Percentiles rank a stretch among this genome's conserved stretches.
These are phyloP conservation scores for Microstroma glucosiphilum DNA, from an alignment of 1,284 basidiomycete species.

Conservation along the genomic window DNA sequence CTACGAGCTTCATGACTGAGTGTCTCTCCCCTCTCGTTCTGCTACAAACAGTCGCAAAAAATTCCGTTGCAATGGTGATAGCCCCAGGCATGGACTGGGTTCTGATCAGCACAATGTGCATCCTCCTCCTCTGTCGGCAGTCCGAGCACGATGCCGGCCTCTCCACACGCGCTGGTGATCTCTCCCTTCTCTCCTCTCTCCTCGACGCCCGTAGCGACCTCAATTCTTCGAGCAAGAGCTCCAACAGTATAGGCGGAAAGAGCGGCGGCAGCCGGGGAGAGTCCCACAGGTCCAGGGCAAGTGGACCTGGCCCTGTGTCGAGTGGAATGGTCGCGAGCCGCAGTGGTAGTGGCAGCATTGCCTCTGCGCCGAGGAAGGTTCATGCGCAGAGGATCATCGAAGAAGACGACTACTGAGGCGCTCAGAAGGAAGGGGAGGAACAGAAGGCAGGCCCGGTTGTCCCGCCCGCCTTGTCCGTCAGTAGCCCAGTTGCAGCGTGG, in stretches of 20 bases:
- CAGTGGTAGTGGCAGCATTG: too few relatives aligned
- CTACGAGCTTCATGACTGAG: too few relatives aligned
- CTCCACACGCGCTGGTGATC: not conserved
- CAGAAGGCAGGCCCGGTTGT: too few relatives aligned
- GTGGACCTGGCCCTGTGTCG: too few relatives aligned
- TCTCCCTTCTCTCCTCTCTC: not conserved
- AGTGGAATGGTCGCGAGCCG: too few relatives aligned
- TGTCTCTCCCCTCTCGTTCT: not conserved
- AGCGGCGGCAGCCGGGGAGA: not conserved
- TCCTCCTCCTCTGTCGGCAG: not conserved
- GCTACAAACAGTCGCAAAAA: not conserved
- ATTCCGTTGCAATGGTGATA: not conserved
- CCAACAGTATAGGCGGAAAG: not conserved
- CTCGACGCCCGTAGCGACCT: not conserved
- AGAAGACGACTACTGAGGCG: too few relatives aligned
- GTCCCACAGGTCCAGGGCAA: too few relatives aligned
- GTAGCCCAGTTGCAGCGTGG: too few relatives aligned
- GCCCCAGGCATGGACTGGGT: constrained; percentile 8
- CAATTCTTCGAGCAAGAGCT: not conserved
- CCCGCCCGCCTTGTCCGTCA: too few relatives aligned
- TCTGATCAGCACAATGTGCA: not conserved
- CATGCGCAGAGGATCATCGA: too few relatives aligned
- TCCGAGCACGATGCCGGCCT: constrained; percentile 6
- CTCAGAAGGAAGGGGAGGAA: too few relatives aligned
- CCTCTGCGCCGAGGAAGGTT: too few relatives aligned